A percentile compares a stretch with the other conserved stretches of the same genome.
Conservation (phyloP, 306 rosid genomes). For the Begonia masoniana region DNA sequence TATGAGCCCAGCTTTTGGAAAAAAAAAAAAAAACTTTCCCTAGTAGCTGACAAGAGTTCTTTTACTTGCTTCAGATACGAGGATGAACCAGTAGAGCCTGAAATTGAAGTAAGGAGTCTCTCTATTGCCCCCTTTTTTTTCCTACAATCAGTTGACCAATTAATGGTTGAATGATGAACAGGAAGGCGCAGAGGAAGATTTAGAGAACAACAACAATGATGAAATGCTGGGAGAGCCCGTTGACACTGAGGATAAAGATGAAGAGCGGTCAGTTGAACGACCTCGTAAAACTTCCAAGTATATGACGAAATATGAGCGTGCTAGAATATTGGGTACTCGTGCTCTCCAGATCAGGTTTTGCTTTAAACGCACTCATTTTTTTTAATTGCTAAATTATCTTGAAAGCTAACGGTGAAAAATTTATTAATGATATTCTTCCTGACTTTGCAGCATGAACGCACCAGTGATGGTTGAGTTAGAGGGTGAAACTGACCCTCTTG, state of each 20-base stretch:
- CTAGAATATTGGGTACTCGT: conserved; percentile 87
- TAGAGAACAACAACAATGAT: conserved; percentile 49
- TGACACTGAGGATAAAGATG: conserved; percentile 54
- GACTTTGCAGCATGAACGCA: conserved; percentile 75
- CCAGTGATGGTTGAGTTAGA: conserved; percentile 96
- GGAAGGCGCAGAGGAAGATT: conserved; percentile 90
- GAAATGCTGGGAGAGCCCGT: conserved; percentile 42
- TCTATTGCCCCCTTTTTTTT: neutral
- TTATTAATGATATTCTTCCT: conserved; percentile 3
- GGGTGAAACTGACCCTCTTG: conserved; percentile 94
- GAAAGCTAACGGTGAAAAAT: neutral
- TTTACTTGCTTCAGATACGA: conserved; percentile 41
- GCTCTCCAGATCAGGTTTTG: conserved; percentile 88
- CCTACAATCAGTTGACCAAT: conserved; percentile 1
- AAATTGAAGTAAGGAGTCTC: conserved; percentile 44
- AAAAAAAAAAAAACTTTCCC: neutral
- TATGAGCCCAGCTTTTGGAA: too few relatives aligned
- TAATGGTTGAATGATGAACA: conserved; percentile 16
- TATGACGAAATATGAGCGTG: conserved; percentile 94
- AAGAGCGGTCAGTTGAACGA: conserved; percentile 27
- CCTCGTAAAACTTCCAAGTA: conserved; percentile 71
- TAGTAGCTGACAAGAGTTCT: neutral
- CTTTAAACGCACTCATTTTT: neutral
- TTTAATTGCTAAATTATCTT: neutral
- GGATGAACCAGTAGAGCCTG: conserved; percentile 86